A percentile compares a stretch with the other conserved stretches of the same genome.
Conservation (phyloP, 305 asterid genomes). For the Plantago lanceolata region DNA sequence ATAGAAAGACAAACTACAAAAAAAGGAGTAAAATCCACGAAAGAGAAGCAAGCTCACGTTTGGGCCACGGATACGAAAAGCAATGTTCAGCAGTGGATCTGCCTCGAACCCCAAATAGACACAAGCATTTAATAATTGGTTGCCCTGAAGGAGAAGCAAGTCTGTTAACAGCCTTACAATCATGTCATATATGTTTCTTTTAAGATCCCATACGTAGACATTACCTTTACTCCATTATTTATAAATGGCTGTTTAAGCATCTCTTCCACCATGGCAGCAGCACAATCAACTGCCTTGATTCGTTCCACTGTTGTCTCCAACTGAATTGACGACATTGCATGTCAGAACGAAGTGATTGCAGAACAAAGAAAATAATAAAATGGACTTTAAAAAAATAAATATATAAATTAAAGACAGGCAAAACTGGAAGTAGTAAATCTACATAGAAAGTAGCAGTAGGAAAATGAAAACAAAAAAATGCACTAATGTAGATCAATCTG, state of each 20-base stretch:
- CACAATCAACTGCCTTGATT: slow-evolving; percentile 92
- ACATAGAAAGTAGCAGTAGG: too few species aligned
- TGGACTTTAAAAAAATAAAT: slow-evolving; percentile 4
- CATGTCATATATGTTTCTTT: slow-evolving; percentile 21
- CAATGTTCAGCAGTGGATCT: slow-evolving; percentile 65
- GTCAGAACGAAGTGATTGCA: slow-evolving; percentile 20
- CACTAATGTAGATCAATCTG: too few species aligned
- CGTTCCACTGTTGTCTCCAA: slow-evolving; percentile 79
- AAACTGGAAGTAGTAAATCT: neutral
- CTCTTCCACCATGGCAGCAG: slow-evolving; percentile 95
- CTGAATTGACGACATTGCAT: slow-evolving; percentile 45
- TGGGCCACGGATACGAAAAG: slow-evolving; percentile 92
- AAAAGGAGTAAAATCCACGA: neutral
- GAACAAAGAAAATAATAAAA: neutral
- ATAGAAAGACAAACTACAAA: slow-evolving; percentile 4
- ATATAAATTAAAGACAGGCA: too few species aligned
- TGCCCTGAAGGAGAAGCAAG: slow-evolving; percentile 49
- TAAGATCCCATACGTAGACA: slow-evolving; percentile 13
- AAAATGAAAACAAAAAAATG: too few species aligned
- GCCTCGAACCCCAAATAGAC: slow-evolving; percentile 90
- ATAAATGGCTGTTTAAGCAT: slow-evolving; percentile 59
- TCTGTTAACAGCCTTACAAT: slow-evolving; percentile 17
- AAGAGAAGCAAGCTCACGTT: slow-evolving; percentile 71
- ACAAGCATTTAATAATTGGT: slow-evolving; percentile 56
- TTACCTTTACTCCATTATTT: slow-evolving; percentile 61